Base-by-base conservation (phyloP, 805 yeast species). In the Pichia heedii region DNA sequence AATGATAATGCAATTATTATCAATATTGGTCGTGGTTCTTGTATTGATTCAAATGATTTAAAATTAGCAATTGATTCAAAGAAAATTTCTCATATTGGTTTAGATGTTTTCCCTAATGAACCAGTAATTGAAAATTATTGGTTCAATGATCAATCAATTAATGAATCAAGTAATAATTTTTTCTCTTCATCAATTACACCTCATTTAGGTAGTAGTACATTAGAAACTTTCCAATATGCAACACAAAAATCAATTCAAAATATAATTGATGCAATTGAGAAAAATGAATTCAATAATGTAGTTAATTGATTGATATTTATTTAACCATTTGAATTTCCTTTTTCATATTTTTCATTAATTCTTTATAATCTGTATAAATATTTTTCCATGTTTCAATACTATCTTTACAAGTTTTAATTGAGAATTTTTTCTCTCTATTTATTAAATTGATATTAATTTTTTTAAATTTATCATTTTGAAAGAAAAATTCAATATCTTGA, bases 1-100 rank as follows among this genome's bases (percentile, higher is more conserved):
- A 68, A 71, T 34, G 63, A 66, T 34, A 81, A 84, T 1, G 70
- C 80, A 7, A 67, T 84, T 41, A 64, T 84, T 21, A 77, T 84
- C 39, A 84, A 84, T 54, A 77, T 84, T 35, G 94, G 94, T 2
- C 67, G 95, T 47, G 95, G 94, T 2, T 53, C 72, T 3, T 73
- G 83, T 30, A 70, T 84, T 47, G 77, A 83, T 51, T 87, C 80
- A 52, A 67, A 72, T n/a, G 88, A 77, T 3, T 60, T 84, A 39
- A 66, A 82, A 11, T 68, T 63, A 5, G 89, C 81, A 0, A 65
- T 84, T 42, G 68, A 77, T 44, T 52, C 69, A 8, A 86, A 85
- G 0, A 72, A 77, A 42, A 68, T 84, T 2, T 61, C 71, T 8
- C 74, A 79, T 55, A 85, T 80, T 9, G 93, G 90, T 0, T 57